Evolutionary conservation across 305 asterid genomes (phyloP).

Genomic region (Stenogyne calaminthoides): DNA sequence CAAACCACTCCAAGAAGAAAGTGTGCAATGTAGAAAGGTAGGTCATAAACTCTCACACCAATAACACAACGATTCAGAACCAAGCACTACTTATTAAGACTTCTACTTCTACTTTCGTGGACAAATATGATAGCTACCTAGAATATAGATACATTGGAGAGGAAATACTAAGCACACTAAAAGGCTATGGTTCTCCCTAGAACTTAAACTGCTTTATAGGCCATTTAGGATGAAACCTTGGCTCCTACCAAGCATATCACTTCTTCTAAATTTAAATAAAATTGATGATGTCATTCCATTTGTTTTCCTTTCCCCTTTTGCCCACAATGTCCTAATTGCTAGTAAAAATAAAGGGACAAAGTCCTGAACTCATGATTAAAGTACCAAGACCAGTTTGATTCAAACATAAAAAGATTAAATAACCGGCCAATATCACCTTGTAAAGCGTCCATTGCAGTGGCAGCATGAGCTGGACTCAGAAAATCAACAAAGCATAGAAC

Average conservation of each 20-base stretch:
- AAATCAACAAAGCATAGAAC: conserved; percentile 73
- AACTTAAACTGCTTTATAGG: not conserved
- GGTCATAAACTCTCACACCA: not conserved
- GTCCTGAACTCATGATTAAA: not conserved
- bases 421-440: conserved; percentile 51
- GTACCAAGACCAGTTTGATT: conserved; percentile 6
- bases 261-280: conserved; percentile 4
- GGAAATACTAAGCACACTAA: not conserved
- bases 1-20: not conserved
- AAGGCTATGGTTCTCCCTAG: not conserved
- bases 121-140: not conserved
- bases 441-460: conserved; percentile 65
- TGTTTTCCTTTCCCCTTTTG: not conserved
- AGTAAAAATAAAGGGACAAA: conserved; percentile 1
- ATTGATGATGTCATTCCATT: not conserved
- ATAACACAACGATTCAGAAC: not conserved
- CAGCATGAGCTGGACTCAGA: conserved; percentile 72
- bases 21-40: not conserved
- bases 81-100: conserved; percentile 13
- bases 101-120: not conserved
- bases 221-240: not conserved
- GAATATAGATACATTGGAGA: not conserved
- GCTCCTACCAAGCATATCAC: conserved; percentile 11
- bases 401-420: not conserved
- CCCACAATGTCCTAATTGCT: not conserved